phyloP scores from a whole-genome alignment of 2,329 filamentous ascomycete species.

The Colletotrichum scovillei region DNA sequence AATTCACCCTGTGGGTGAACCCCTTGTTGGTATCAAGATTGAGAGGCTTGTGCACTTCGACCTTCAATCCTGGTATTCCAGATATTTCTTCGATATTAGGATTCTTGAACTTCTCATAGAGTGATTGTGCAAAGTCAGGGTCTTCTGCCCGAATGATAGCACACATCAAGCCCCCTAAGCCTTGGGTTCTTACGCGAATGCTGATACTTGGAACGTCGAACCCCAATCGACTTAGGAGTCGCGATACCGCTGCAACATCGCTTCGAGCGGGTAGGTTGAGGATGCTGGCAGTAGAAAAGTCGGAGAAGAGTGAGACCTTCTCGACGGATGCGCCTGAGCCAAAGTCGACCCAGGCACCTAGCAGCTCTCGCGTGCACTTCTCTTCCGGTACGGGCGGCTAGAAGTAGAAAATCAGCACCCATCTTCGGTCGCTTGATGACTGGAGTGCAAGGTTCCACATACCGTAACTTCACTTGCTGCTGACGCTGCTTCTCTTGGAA shows the following conservation, averaged over 20 bases:
- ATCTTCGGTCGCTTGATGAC: neutral
- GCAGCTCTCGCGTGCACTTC: neutral
- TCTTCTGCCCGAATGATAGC: neutral
- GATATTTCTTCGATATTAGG: slow-evolving; percentile 10
- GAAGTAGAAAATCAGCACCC: neutral
- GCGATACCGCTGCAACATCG: slow-evolving; percentile 36
- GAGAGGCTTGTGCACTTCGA: slow-evolving; percentile 11
- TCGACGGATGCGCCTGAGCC: slow-evolving; percentile 42
- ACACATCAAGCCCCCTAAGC: neutral
- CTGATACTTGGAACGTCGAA: neutral
- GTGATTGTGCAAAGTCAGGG: slow-evolving; percentile 23
- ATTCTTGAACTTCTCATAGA: neutral
- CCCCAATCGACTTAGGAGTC: slow-evolving; percentile 36
- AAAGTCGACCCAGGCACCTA: neutral
- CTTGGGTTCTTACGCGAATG: neutral
- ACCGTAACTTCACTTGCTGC: neutral
- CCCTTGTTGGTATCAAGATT: slow-evolving; percentile 37
- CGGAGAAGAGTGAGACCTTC: slow-evolving; percentile 45
- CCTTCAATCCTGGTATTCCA: neutral
- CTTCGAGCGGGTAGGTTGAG: slow-evolving; percentile 40
- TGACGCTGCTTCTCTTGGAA: neutral
- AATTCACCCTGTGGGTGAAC: slow-evolving; percentile 46
- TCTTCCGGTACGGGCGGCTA: neutral
- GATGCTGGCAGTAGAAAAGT: slow-evolving; percentile 50
- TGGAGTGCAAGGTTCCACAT: neutral